Base-by-base conservation (phyloP, 805 yeast genomes). In the Candida namnaoensis region DNA sequence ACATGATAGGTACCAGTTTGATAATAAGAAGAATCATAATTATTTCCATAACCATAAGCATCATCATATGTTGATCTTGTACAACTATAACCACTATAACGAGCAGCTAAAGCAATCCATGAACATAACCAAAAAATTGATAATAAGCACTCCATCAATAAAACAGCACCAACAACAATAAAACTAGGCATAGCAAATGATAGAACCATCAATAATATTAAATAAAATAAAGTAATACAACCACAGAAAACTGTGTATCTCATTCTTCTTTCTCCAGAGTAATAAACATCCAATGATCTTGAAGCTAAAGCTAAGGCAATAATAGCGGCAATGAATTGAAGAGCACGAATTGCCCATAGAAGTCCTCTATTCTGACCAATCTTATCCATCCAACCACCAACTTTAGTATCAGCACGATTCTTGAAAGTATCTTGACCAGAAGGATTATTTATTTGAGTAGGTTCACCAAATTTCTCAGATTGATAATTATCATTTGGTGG, bases 61-160 rank as follows among this genome's bases (percentile, higher is more conserved):
- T 25, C 24, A 14, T 33, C 33, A 36, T 27, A 13, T 25, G 11
- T 32, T 47, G 19, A 44, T 44, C 2, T 23, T 23, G 44, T 39
- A 45, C 69, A 64, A 12, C 58, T 45, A 19, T 46, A 50, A 12
- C 54, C 50, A 34, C 65, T 60, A 40, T 56, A 54, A 5, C 50
- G 47, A 10, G 58, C 44, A 7, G 66, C 65, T 12, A 53, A 48
- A 23, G 64, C 64, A 38, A 65, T 53, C 38, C 63, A 65, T 1
- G 61, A 56, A 38, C 57, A 47, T n/a, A 65, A 41, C 66, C 66
- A 62, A 19, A 64, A 39, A 27, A 60, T 37, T 12, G 52, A 37
- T 34, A 64, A 26, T 7, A 62, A 26, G 5, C 51, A 33, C 43
- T 64, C 69, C 19, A 51, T 43, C 7, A 56, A 15, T 8, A 61